A percentile compares a stretch with the other conserved stretches of the same genome.
Evolutionary conservation across 2,329 filamentous ascomycete genomes (phyloP).

Genomic region (Exutisphaerella laricina): DNA sequence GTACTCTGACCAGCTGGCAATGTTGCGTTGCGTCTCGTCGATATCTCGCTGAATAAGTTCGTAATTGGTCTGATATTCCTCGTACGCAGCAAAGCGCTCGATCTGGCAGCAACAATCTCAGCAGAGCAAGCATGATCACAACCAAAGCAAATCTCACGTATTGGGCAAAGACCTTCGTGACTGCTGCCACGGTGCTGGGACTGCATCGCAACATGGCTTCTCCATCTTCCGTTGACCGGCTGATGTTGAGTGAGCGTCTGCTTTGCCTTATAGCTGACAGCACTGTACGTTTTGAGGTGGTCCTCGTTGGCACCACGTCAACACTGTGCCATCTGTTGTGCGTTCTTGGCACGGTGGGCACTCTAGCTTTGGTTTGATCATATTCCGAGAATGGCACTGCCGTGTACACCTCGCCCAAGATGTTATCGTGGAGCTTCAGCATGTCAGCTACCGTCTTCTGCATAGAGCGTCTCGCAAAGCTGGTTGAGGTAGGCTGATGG

Average conservation of each 20-base stretch:
- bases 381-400: conserved; percentile 60
- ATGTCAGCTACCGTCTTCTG: conserved; percentile 55
- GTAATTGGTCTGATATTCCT: conserved; percentile 87
- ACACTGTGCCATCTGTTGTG: conserved; percentile 47
- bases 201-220: conserved; percentile 42
- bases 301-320: conserved; percentile 39
- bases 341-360: conserved; percentile 28
- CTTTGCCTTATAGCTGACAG: conserved; percentile 31
- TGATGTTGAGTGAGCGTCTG: conserved; percentile 44
- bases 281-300: conserved; percentile 27
- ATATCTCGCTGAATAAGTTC: conserved; percentile 78
- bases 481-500: conserved; percentile 23
- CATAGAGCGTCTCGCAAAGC: conserved; percentile 26
- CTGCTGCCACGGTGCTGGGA: conserved; percentile 48
- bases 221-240: conserved; percentile 37
- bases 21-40: conserved; percentile 59
- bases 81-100: conserved; percentile 76
- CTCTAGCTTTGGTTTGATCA: conserved; percentile 30
- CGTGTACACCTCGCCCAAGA: conserved; percentile 68
- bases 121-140: conserved; percentile 37
- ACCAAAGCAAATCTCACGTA: conserved; percentile 38
- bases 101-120: conserved; percentile 53
- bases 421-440: conserved; percentile 73
- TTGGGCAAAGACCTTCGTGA: conserved; percentile 50
- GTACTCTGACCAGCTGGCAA: conserved; percentile 70